A percentile compares a stretch with the other conserved stretches of the same genome.
These are phyloP conservation scores for Dothistroma pini DNA, from an alignment of 2,329 filamentous ascomycete species.

Conservation along the genomic window DNA sequence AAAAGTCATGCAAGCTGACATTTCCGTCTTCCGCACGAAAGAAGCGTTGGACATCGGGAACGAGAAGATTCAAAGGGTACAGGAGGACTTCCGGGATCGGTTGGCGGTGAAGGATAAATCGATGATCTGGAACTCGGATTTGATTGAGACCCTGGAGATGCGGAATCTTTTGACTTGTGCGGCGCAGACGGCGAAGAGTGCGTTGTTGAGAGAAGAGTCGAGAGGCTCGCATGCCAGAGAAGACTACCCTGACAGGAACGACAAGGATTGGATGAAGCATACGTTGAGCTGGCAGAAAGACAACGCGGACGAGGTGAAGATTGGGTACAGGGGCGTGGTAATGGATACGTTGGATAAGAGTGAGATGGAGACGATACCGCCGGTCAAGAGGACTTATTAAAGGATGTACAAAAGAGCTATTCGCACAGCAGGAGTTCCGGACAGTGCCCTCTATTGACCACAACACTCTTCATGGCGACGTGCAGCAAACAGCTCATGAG, in stretches of 20 bases:
- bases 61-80: slow-evolving; percentile 34
- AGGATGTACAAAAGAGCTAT: not conserved
- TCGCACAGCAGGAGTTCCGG: not conserved
- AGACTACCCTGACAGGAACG: slow-evolving; percentile 44
- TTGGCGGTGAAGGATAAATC: slow-evolving; percentile 42
- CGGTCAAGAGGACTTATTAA: slow-evolving; percentile 32
- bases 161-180: slow-evolving; percentile 48
- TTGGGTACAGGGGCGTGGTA: slow-evolving; percentile 43
- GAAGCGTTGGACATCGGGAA: slow-evolving; percentile 37
- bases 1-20: slow-evolving; percentile 46
- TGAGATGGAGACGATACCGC: slow-evolving; percentile 39
- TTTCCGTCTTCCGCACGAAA: slow-evolving; percentile 46
- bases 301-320: slow-evolving; percentile 39
- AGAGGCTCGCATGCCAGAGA: slow-evolving; percentile 48
- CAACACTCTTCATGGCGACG: not conserved
- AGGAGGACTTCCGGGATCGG: slow-evolving; percentile 36
- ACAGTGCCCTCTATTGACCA: not conserved
- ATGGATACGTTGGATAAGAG: slow-evolving; percentile 45
- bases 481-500: not conserved
- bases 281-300: slow-evolving; percentile 45
- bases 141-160: slow-evolving; percentile 48
- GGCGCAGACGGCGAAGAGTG: slow-evolving; percentile 45
- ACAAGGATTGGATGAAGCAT: slow-evolving; percentile 47
- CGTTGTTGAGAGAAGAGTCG: slow-evolving; percentile 44
- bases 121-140: slow-evolving; percentile 50